Base-by-base conservation (phyloP, 2,329 filamentous ascomycete genomes). In the Phialocephala subalpina region DNA sequence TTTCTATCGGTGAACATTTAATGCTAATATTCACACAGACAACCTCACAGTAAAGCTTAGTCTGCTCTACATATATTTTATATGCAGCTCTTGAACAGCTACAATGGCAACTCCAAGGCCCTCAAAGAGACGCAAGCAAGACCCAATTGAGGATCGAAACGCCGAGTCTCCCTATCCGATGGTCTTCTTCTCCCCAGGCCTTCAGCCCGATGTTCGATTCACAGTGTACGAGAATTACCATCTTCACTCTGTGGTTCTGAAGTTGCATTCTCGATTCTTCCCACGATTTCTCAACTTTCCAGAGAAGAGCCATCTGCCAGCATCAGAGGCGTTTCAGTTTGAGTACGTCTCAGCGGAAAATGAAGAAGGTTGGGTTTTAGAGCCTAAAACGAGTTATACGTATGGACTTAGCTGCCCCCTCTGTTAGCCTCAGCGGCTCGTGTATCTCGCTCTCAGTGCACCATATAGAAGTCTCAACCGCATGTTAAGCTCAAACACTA, bases 261-360 rank as follows among this genome's bases (percentile, higher is more conserved):
- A 70, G 58, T 11, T 60, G 18, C 56, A 67, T 22, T 68, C 66
- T 1, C 58, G 49, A 11, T 70, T 65, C 53, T 70, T 70, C 36
- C 40, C 33, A 20, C 60, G 53, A 33, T 66, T 62, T 14, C 60
- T 72, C 6, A 61, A 72, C 36, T 69, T 65, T 3, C 22, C 59
- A 6, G 64, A 70, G 2, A 72, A 72, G 53, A 16, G 20, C 2
- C 25, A 9, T 16, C 29, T 8, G 25, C 11, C 40, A 18, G 33
- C 38, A 18, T 22, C 29, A 9, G 14, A n/a, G 2, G 29, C n/a
- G 33, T 56, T 52, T 20, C 29, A 40, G 14, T 42, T 59, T 33
- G 53, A 63, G 8, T 63, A 56, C 38, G 55, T 59, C 11, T 58
- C 62, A 4, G 9, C 29, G 4, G 55, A 63, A 42, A 42, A 38